phyloP scores from a whole-genome alignment of 495 filamentous ascomycete genomes.

The Pyrenopolyporus hunteri region DNA sequence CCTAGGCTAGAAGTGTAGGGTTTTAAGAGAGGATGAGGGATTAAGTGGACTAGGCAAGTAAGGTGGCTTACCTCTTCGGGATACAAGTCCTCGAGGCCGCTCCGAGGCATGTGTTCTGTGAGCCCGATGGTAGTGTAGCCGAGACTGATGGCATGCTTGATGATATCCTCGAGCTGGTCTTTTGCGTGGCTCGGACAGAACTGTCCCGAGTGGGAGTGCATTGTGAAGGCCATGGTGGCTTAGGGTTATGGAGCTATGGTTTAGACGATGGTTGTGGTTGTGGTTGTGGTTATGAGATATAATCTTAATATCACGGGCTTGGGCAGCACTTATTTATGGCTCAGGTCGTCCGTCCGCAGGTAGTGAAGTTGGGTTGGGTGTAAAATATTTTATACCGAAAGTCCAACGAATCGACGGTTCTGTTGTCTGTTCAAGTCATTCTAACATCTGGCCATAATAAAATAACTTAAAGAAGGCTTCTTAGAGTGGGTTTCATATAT shows the following conservation, averaged over 20 bases:
- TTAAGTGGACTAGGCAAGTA: no score
- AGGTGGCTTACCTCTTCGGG: constrained; percentile 78
- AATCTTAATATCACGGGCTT: neutral
- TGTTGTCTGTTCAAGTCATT: neutral
- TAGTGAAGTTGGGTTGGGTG: no score
- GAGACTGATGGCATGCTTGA: constrained; percentile 76
- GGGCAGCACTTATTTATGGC: neutral
- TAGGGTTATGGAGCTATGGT: neutral
- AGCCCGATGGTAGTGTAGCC: constrained; percentile 83
- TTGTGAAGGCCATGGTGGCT: constrained; percentile 87
- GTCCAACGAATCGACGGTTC: neutral
- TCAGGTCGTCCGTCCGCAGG: no score
- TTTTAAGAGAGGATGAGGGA: no score
- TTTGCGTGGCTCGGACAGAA: constrained; percentile 92
- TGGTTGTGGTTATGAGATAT: neutral
- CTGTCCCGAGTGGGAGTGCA: constrained; percentile 97
- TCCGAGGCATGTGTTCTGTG: constrained; percentile 97
- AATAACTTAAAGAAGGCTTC: no score
- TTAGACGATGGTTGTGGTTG: neutral
- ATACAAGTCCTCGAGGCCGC: constrained; percentile 74
- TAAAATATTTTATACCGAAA: neutral
- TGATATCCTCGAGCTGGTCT: constrained; percentile 80
- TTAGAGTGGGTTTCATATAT: no score
- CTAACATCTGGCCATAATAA: neutral
- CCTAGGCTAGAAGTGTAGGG: no score